Evolutionary conservation across 116 monocot species (phyloP), one percentile per base, ranked within the genome.

Genomic region (Posidonia oceanica): DNA sequence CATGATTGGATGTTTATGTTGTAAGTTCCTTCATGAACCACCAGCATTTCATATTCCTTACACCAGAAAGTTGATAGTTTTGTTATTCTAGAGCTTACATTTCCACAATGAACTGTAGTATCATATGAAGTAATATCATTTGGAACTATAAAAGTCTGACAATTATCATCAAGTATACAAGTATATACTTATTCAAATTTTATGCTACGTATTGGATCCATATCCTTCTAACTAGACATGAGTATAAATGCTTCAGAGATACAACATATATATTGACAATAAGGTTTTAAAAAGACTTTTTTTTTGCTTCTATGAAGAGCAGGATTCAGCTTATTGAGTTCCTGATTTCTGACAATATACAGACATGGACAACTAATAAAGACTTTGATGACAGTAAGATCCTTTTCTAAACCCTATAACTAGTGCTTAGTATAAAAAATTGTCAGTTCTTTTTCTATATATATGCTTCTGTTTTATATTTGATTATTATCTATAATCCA

Each of bases 301-400:
- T 70, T 70, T 70, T 7, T 7, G 36, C 37, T 67, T 40, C 57
- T 67, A 23, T 61, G 61, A 3, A 65, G 38, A 40, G 29, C 86
- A 96, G 92, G 91, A 89, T 97, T 66, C 87, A 92, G 69, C 82
- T 97, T 60, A 69, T 84, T 38, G 96, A 97, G 72, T 87, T 89
- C 63, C 29, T 97, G 74, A 85, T 97, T 76, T 72, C 73, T 53
- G 92, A 97, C 39, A 78, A 83, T 70, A 21, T 92, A 22, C 83
- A 70, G 3, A 72, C 16, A 41, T 97, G 96, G 96, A 74, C 75
- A 42, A 70, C 17, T 54, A 58, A 53, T 71, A 80, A 85, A 59
- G 71, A 78, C 72, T 76, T 92, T 67, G 89, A 91, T 54, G 69
- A 29, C 14, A 82, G 96, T 97, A 57, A 71, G 85, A 65, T 48